These are phyloP conservation scores for Arthrobotrys sinensis DNA, from an alignment of 2,329 filamentous ascomycete genomes.

Conservation along the genomic window DNA sequence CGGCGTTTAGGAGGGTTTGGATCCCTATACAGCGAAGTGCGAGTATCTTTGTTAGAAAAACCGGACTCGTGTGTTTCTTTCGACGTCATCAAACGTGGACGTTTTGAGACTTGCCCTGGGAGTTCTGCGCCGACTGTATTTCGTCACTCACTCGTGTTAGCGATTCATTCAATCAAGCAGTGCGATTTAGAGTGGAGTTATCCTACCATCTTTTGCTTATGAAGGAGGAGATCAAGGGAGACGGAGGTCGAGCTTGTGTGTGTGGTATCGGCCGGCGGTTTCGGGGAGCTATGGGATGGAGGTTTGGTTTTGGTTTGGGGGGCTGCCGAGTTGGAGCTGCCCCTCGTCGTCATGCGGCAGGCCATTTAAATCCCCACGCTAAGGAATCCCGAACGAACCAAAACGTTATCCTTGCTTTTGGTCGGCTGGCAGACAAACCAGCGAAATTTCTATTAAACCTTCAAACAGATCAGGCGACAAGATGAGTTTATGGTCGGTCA, in stretches of 20 bases:
- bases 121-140: conserved; percentile 93
- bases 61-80: conserved; percentile 65
- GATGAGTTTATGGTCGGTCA: conserved; percentile 28
- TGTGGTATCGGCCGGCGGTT: conserved; percentile 45
- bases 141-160: conserved; percentile 1
- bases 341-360: conserved; percentile 53
- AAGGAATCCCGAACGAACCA: conserved; percentile 28
- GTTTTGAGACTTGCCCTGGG: conserved; percentile 78
- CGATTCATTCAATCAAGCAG: not conserved
- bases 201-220: conserved; percentile 50
- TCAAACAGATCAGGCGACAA: not conserved
- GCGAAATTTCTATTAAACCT: conserved; percentile 5
- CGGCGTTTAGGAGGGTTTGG: conserved; percentile 75
- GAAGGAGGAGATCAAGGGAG: conserved; percentile 1
- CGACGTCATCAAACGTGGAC: conserved; percentile 3
- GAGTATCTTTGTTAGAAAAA: conserved; percentile 41
- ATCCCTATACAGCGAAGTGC: conserved; percentile 48
- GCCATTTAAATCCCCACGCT: conserved; percentile 32
- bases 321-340: conserved; percentile 19
- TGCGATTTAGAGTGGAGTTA: not conserved
- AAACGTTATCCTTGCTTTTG: conserved; percentile 5
- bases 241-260: not conserved
- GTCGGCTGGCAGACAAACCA: not conserved
- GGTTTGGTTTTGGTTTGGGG: conserved; percentile 6
- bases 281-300: conserved; percentile 12